Evolutionary conservation across 345 rosid species (phyloP).

Genomic region (Populus deltoides): DNA sequence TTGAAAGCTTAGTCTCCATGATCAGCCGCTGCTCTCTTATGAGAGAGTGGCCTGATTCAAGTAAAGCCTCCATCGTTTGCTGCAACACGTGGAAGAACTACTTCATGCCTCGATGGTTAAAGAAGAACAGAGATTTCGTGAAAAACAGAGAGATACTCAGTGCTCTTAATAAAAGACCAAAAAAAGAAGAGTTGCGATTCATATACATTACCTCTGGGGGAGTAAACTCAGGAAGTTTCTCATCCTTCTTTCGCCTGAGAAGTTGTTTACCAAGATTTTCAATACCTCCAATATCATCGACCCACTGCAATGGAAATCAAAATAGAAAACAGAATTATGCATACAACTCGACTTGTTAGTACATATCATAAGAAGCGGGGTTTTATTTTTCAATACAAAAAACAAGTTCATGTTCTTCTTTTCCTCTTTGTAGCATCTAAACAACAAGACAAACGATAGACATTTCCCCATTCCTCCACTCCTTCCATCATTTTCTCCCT

Average conservation of each 20-base stretch:
- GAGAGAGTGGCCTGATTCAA: constrained; percentile 86
- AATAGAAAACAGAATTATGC: neutral
- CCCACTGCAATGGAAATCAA: constrained; percentile 51
- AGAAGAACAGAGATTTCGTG: neutral
- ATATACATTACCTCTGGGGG: constrained; percentile 63
- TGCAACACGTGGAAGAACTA: constrained; percentile 25
- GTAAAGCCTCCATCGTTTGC: constrained; percentile 93
- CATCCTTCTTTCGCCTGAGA: constrained; percentile 48
- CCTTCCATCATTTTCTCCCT: neutral
- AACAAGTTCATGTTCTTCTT: too few relatives aligned
- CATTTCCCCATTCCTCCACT: neutral
- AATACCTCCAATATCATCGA: constrained; percentile 79
- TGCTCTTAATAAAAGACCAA: neutral
- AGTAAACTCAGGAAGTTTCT: constrained; percentile 61
- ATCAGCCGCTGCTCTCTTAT: constrained; percentile 69
- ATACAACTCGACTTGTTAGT: neutral
- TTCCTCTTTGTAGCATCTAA: neutral
- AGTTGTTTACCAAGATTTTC: constrained; percentile 65
- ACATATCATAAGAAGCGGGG: neutral
- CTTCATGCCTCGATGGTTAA: neutral
- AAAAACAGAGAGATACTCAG: neutral
- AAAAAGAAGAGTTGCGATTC: neutral
- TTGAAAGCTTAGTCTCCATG: constrained; percentile 75
- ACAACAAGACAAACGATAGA: neutral
- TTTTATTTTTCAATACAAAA: too few relatives aligned